phyloP scores from a whole-genome alignment of 352 stramenopile species.

The Phytophthora rubi region DNA sequence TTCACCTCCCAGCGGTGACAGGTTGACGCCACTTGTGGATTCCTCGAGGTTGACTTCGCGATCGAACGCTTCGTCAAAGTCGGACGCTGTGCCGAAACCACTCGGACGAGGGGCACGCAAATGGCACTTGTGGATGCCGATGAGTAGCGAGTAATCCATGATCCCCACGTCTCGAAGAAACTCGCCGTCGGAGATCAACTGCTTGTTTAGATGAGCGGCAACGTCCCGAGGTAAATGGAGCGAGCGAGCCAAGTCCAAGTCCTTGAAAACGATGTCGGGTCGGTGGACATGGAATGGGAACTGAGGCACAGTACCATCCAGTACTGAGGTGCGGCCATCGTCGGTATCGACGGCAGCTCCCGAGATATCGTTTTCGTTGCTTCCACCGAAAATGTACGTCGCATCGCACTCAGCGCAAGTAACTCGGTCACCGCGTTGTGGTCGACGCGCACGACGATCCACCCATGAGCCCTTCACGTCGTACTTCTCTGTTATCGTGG shows the following conservation, averaged over 20 bases:
- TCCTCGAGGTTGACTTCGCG: constrained; percentile 29
- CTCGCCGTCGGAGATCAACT: constrained; percentile 61
- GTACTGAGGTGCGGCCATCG: constrained; percentile 7
- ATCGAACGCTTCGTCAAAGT: constrained; percentile 32
- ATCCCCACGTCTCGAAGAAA: constrained; percentile 76
- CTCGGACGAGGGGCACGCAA: constrained; percentile 28
- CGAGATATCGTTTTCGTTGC: constrained; percentile 37
- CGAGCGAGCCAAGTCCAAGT: constrained; percentile 61
- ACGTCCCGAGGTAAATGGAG: constrained; percentile 46
- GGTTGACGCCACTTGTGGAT: constrained; percentile 28
- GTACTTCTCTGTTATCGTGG: constrained; percentile 75
- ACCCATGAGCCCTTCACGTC: constrained; percentile 83
- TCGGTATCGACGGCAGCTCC: constrained; percentile 16
- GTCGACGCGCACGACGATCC: constrained; percentile 57
- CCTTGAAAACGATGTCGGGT: constrained; percentile 77
- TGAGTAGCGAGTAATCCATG: constrained; percentile 83
- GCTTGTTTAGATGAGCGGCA: constrained; percentile 48
- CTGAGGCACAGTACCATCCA: constrained; percentile 21
- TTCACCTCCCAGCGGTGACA: constrained; percentile 33
- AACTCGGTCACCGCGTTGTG: constrained; percentile 57
- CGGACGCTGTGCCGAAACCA: constrained; percentile 4
- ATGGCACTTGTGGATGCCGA: constrained; percentile 74
- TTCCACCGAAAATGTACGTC: constrained; percentile 49
- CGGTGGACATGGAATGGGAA: constrained; percentile 56
- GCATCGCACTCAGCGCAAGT: constrained; percentile 76